These are phyloP conservation scores for Geotrichum klebahnii DNA, from an alignment of 1,139 yeast genomes.

Conservation along the genomic window DNA sequence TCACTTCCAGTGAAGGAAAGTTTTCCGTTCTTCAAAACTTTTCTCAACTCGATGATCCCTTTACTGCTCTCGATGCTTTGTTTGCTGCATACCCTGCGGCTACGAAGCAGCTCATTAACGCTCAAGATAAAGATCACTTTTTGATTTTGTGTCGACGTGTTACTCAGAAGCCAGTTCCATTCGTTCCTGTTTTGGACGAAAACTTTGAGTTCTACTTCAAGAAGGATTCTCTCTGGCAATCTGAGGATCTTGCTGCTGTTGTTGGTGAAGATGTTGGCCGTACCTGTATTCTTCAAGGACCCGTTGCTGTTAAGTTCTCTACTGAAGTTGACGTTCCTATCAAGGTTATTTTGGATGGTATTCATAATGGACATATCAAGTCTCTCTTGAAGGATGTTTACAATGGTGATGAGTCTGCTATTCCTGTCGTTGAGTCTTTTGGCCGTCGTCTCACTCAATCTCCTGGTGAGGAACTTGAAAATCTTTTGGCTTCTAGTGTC, in stretches of 20 bases:
- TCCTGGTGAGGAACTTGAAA: conserved; percentile 39
- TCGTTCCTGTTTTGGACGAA: conserved; percentile 90
- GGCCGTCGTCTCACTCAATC: conserved; percentile 53
- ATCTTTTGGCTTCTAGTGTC: conserved; percentile 35
- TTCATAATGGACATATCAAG: conserved; percentile 85
- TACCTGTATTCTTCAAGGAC: conserved; percentile 97
- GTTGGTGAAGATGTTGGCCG: conserved; percentile 95
- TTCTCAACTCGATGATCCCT: conserved; percentile 65
- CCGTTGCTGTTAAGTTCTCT: conserved; percentile 94
- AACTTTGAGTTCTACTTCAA: conserved; percentile 94
- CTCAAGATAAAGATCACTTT: conserved; percentile 94
- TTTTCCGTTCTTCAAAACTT: conserved; percentile 72
- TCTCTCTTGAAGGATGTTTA: conserved; percentile 67
- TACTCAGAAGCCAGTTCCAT: conserved; percentile 93
- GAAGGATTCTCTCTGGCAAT: conserved; percentile 98
- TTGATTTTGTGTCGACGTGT: conserved; percentile 80
- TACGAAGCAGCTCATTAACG: conserved; percentile 75
- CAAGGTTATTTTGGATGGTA: conserved; percentile 77
- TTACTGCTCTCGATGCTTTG: conserved; percentile 54
- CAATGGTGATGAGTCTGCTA: conserved; percentile 59
- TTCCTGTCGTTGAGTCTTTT: conserved; percentile 87
- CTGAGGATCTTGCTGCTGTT: conserved; percentile 94
- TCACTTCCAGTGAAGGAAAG: conserved; percentile 50
- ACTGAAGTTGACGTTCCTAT: conserved; percentile 87
- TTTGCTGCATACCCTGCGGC: conserved; percentile 70